Base-by-base conservation (phyloP, 2,329 filamentous ascomycete genomes). In the Penicillium psychrosexuale region DNA sequence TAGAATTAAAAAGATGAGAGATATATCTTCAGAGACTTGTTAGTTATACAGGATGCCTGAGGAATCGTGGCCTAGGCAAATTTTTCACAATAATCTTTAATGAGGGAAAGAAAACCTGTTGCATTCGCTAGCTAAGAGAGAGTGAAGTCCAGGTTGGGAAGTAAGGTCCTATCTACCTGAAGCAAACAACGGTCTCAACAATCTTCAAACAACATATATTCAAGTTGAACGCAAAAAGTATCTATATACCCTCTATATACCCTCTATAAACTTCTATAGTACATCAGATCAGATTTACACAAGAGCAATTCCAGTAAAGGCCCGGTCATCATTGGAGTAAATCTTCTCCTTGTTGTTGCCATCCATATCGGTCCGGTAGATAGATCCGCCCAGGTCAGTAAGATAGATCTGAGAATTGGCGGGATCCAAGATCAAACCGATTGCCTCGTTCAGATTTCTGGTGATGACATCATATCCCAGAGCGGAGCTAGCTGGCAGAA, bases 361-460 rank as follows among this genome's bases (percentile, higher is more conserved):
- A 53, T 66, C 56, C 27, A 58, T 44, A 17, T 66, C 52, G 22
- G 52, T 64, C 0, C 59, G 53, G 48, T 71, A 71, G 28, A 71
- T 31, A 49, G 45, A 61, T 19, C 69, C 69, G 1, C 66, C 66
- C 8, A 71, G 50, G 51, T 72, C 69, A 0, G 69, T 63, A 15
- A 70, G 34, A 46, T 66, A 68, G 24, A 69, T 58, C 7, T 54
- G 24, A 3, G 58, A 60, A 7, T 57, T 58, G 17, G 38, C 12
- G 5, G 40, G 22, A 51, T 70, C 64, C 36, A 66, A 40, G 33
- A 60, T 66, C 36, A 69, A 31, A 5, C 66, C 67, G 53, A 69
- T 69, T 0, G 63, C 53, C 40, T 69, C 66, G 47, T 67, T 58
- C 11, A 69, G 63, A 15, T 65, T 57, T 2, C 63, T 52, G 6